Conservation (phyloP, 768 basidiomycete genomes). For the Tricholoma terreum region DNA sequence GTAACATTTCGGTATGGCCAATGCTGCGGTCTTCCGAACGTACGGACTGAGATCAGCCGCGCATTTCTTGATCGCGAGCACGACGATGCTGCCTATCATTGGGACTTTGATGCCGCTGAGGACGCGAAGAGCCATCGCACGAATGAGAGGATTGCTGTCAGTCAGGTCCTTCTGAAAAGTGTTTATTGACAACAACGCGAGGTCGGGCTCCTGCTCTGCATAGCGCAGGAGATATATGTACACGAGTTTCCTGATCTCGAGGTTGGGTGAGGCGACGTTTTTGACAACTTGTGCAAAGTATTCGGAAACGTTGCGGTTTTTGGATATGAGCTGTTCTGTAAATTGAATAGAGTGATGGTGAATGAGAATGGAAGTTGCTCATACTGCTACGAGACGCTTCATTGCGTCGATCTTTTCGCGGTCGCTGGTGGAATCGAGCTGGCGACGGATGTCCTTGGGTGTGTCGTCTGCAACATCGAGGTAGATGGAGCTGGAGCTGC, state of each 20-base stretch:
- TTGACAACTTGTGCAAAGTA: constrained; percentile 98
- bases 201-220: constrained; percentile 90
- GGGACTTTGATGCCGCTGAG: constrained; percentile 89
- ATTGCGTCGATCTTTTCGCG: constrained; percentile 92
- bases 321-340: constrained; percentile 77
- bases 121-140: constrained; percentile 94
- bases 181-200: constrained; percentile 94
- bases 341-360: neutral
- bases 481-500: constrained; percentile 53
- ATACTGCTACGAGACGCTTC: constrained; percentile 90
- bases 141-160: constrained; percentile 89
- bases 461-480: constrained; percentile 78
- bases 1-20: constrained; percentile 85
- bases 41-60: constrained; percentile 91
- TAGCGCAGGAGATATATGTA: constrained; percentile 97
- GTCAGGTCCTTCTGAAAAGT: constrained; percentile 96
- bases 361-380: constrained; percentile 25
- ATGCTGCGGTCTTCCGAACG: constrained; percentile 88
- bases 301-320: constrained; percentile 84
- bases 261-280: constrained; percentile 88
- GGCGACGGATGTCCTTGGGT: constrained; percentile 74
- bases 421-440: constrained; percentile 87
- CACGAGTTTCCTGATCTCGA: constrained; percentile 94
- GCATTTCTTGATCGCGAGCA: constrained; percentile 88
- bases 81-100: constrained; percentile 82